Conservation (phyloP, 2,329 filamentous ascomycete genomes). For the Aspergillus spinulosporus region DNA sequence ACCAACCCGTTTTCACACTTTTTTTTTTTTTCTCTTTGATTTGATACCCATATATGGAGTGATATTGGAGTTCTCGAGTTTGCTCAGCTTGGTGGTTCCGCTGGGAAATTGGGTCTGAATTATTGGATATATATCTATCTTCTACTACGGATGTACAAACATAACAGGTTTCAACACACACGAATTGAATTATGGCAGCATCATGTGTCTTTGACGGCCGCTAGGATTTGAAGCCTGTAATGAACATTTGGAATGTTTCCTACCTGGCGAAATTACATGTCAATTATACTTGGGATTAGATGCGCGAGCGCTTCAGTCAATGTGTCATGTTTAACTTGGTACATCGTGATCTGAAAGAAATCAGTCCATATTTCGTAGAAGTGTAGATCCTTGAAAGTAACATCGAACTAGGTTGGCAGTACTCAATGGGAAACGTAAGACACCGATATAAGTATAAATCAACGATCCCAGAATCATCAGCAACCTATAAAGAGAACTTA, state of each 20-base stretch:
- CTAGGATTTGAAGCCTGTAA: too few species aligned
- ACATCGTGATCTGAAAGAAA: too few species aligned
- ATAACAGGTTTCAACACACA: not conserved
- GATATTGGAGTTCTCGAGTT: constrained; percentile 6
- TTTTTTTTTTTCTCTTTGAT: not conserved
- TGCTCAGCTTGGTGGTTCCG: not conserved
- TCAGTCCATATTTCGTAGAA: too few species aligned
- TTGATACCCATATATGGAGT: constrained; percentile 13
- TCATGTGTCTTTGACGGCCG: too few species aligned
- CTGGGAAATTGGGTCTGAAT: not conserved
- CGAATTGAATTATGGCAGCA: too few species aligned
- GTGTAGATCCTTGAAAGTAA: too few species aligned
- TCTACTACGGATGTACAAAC: not conserved
- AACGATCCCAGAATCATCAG: not conserved
- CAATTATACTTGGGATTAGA: too few species aligned
- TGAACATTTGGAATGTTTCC: too few species aligned
- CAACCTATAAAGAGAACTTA: not conserved
- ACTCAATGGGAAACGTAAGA: not conserved
- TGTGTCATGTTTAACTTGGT: too few species aligned
- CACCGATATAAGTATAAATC: not conserved
- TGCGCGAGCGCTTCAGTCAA: too few species aligned
- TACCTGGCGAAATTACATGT: too few species aligned
- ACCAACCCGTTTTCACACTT: not conserved
- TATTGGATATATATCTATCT: not conserved
- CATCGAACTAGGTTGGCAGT: too few species aligned